phyloP scores from a whole-genome alignment of 345 rosid species.

The Heritiera littoralis region DNA sequence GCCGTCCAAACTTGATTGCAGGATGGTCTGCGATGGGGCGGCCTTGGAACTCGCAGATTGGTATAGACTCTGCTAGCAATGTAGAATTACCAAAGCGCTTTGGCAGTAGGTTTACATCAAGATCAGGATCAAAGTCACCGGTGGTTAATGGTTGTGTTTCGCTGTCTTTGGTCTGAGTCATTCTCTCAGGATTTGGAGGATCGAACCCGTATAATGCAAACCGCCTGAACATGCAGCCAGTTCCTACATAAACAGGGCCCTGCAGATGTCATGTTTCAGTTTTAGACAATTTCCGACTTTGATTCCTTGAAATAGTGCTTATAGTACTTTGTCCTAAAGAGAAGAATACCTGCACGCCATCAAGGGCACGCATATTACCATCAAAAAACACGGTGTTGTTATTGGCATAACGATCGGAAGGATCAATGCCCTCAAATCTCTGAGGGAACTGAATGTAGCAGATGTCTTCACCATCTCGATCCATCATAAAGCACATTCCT shows the following conservation, averaged over 20 bases:
- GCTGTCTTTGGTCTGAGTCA: slow-evolving; percentile 35
- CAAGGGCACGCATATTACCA: slow-evolving; percentile 95
- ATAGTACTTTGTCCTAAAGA: neutral
- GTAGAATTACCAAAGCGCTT: slow-evolving; percentile 92
- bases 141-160: slow-evolving; percentile 73
- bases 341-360: slow-evolving; percentile 76
- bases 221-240: slow-evolving; percentile 87
- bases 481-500: slow-evolving; percentile 99
- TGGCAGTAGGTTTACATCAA: slow-evolving; percentile 77
- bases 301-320: neutral
- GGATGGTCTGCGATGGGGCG: slow-evolving; percentile 93
- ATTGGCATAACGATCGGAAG: slow-evolving; percentile 92
- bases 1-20: slow-evolving; percentile 79
- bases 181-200: slow-evolving; percentile 60
- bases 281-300: neutral
- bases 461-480: slow-evolving; percentile 81
- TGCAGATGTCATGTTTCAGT: slow-evolving; percentile 9
- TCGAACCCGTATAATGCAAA: slow-evolving; percentile 94
- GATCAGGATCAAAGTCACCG: slow-evolving; percentile 76
- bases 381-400: slow-evolving; percentile 95
- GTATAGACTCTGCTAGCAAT: slow-evolving; percentile 82
- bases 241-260: slow-evolving; percentile 97
- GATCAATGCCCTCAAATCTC: slow-evolving; percentile 97
- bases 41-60: slow-evolving; percentile 79
- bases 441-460: slow-evolving; percentile 97